These are phyloP conservation scores for Coemansia asiatica DNA, from an alignment of 192 early-diverging fungal genomes.

Conservation along the genomic window DNA sequence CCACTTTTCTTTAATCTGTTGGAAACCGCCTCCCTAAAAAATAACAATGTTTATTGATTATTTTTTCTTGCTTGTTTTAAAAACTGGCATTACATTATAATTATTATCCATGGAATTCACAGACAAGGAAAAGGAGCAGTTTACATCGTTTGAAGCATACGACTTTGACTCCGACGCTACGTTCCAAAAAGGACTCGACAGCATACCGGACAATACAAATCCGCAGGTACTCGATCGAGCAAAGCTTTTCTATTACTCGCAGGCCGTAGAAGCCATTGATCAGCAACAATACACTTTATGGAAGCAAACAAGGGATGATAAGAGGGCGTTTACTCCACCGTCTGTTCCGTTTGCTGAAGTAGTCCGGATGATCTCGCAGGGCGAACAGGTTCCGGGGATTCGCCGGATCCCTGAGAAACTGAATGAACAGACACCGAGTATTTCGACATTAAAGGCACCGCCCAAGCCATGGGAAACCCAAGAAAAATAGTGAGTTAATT, in stretches of 20 bases:
- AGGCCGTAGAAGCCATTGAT: constrained; percentile 17
- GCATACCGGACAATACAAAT: constrained; percentile 15
- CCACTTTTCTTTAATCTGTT: too few relatives aligned
- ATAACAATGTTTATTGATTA: too few relatives aligned
- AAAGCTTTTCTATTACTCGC: constrained; percentile 42
- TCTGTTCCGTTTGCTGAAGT: constrained; percentile 42
- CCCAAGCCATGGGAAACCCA: constrained; percentile 46
- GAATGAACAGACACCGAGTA: constrained; percentile 30
- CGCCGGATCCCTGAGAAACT: constrained; percentile 42
- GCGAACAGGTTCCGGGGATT: constrained; percentile 36
- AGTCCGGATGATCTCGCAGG: constrained; percentile 34
- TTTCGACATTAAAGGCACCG: constrained; percentile 25
- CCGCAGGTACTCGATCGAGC: constrained; percentile 12
- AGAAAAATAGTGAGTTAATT: background rate
- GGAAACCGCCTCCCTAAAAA: too few relatives aligned
- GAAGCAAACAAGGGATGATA: constrained; percentile 10
- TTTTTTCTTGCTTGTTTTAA: too few relatives aligned
- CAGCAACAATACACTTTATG: constrained; percentile 14
- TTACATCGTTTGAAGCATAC: constrained; percentile 36
- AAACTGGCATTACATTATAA: too few relatives aligned
- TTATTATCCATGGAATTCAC: constrained; percentile 12
- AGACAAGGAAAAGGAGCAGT: constrained; percentile 7
- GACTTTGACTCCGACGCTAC: constrained; percentile 30
- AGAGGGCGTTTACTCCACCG: constrained; percentile 5
- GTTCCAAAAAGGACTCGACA: constrained; percentile 37